These are phyloP conservation scores for Linum trigynum DNA, from an alignment of 345 rosid genomes.

Conservation along the genomic window DNA sequence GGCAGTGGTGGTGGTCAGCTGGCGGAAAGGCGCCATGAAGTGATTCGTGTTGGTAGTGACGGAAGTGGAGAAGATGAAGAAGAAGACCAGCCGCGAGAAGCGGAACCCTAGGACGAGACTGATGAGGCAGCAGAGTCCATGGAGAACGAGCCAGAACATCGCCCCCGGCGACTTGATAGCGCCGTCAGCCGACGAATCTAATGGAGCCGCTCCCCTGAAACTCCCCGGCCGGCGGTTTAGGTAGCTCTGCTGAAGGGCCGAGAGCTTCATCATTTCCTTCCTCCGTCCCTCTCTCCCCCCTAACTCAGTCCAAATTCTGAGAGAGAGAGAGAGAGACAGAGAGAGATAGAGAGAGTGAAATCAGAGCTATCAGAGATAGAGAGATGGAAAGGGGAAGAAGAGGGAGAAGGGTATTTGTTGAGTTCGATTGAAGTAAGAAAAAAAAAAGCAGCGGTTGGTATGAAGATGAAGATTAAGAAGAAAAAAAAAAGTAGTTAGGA, in stretches of 20 bases:
- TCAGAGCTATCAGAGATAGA: not conserved
- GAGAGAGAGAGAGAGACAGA: not conserved
- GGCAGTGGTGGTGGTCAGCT: constrained; percentile 14
- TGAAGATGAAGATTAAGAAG: not conserved
- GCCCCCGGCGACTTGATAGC: constrained; percentile 58
- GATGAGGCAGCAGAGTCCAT: constrained; percentile 75
- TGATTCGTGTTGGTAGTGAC: constrained; percentile 26
- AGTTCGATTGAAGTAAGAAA: not conserved
- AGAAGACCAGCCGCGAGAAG: constrained; percentile 85
- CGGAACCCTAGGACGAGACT: constrained; percentile 86
- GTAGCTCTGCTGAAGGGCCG: constrained; percentile 76
- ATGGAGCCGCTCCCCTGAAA: constrained; percentile 40
- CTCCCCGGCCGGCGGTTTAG: constrained; percentile 56
- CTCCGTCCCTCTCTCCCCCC: constrained; percentile 1
- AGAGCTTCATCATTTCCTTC: constrained; percentile 55
- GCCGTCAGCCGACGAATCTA: constrained; percentile 54
- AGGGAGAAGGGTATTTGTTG: not conserved
- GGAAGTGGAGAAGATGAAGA: constrained; percentile 75
- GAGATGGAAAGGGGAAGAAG: not conserved
- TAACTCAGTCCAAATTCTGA: not conserved
- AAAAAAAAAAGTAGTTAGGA: too few relatives aligned
- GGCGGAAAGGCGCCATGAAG: constrained; percentile 58
- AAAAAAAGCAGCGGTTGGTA: not conserved
- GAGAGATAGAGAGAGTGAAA: not conserved
- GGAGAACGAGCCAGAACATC: constrained; percentile 63